Percentiles rank a stretch among this genome's conserved stretches.
phyloP scores from a whole-genome alignment of 2,329 filamentous ascomycete species.

The Clathrospora elynae region DNA sequence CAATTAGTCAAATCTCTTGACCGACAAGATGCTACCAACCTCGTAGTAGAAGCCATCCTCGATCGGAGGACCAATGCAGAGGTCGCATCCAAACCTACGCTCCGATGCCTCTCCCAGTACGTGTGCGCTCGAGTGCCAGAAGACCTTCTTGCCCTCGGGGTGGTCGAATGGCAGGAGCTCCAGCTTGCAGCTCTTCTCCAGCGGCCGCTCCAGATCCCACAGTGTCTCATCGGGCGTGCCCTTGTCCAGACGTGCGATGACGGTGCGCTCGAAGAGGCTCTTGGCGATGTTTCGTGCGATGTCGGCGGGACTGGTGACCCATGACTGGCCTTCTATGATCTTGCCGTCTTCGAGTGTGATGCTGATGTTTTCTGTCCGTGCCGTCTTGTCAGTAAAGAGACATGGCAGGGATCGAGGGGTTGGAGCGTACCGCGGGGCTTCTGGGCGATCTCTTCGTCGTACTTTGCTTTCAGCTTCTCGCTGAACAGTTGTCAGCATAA shows the following conservation, averaged over 20 bases:
- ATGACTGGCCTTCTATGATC: conserved; percentile 75
- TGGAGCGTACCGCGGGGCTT: conserved; percentile 62
- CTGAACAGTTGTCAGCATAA: conserved; percentile 24
- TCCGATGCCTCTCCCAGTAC: conserved; percentile 95
- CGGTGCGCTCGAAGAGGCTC: conserved; percentile 81
- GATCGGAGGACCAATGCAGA: conserved; percentile 92
- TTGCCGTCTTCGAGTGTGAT: conserved; percentile 76
- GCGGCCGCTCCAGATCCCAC: conserved; percentile 90
- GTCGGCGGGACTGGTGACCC: conserved; percentile 85
- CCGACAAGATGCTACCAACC: conserved; percentile 12
- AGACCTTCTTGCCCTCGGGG: conserved; percentile 82
- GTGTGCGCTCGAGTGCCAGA: conserved; percentile 97
- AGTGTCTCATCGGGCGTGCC: conserved; percentile 72
- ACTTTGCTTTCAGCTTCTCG: conserved; percentile 82
- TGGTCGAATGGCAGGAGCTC: conserved; percentile 83
- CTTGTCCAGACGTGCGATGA: conserved; percentile 84
- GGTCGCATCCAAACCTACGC: conserved; percentile 83
- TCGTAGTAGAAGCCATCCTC: conserved; percentile 97
- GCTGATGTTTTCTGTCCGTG: conserved; percentile 65
- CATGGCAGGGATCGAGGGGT: not conserved
- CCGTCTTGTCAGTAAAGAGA: conserved; percentile 20
- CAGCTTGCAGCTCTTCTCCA: conserved; percentile 86
- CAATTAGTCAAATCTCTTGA: conserved; percentile 9
- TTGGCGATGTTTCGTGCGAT: conserved; percentile 81
- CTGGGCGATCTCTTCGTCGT: conserved; percentile 73